phyloP scores from a whole-genome alignment of 495 filamentous ascomycete species.

The Neurospora sp. region DNA sequence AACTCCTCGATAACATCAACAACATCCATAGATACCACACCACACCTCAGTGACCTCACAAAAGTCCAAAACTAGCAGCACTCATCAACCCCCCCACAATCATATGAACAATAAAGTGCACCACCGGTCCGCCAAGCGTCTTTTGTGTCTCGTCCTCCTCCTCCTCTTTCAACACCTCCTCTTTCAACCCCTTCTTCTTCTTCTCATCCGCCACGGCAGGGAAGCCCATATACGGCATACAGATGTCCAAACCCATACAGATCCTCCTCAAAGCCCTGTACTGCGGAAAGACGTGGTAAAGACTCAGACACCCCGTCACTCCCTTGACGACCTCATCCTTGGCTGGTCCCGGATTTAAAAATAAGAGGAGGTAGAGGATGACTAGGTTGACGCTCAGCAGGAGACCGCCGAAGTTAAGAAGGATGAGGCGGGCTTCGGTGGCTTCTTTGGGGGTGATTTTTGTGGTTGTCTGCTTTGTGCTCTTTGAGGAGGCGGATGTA shows the following conservation, averaged over 20 bases:
- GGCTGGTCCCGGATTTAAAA: not conserved
- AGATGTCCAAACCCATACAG: no score
- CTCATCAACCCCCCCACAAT: constrained; percentile 9
- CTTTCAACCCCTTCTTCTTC: not conserved
- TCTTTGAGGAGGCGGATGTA: constrained; percentile 1
- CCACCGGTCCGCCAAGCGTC: constrained; percentile 19
- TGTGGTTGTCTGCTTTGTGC: no score
- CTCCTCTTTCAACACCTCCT: not conserved
- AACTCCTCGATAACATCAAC: not conserved
- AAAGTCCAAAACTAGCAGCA: not conserved
- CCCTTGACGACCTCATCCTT: constrained; percentile 8
- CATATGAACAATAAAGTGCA: constrained; percentile 22
- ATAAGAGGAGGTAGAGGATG: constrained; percentile 10
- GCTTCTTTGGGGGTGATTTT: not conserved
- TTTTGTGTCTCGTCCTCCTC: not conserved
- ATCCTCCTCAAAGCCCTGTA: constrained; percentile 22
- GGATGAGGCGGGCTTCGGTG: constrained; percentile 23
- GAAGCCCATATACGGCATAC: not conserved
- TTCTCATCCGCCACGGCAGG: not conserved
- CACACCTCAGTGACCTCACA: not conserved
- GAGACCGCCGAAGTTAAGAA: constrained; percentile 30
- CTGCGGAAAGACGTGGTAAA: constrained; percentile 32
- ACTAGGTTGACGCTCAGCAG: constrained; percentile 26
- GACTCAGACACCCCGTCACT: constrained; percentile 21
- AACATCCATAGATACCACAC: not conserved